Evolutionary conservation across 139 green algal species (phyloP).

Genomic region (Astrephomene gubernaculifera): DNA sequence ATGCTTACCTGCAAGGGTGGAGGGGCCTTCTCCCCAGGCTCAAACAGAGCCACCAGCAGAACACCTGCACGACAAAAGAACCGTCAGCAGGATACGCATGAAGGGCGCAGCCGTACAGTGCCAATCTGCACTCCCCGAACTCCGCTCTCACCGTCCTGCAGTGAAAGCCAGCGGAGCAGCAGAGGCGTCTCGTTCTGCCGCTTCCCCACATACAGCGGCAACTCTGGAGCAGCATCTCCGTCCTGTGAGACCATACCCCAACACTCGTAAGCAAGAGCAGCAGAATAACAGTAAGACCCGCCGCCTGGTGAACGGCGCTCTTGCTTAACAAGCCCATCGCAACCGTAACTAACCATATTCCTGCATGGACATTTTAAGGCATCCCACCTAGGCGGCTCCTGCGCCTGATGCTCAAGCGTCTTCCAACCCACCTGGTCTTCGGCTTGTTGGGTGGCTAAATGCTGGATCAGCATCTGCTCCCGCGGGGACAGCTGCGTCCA

Average conservation of each 20-base stretch:
- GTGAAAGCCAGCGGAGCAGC: not conserved
- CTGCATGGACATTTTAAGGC: too few relatives aligned
- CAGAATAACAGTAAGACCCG: too few relatives aligned
- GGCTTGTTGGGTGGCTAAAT: conserved; percentile 28
- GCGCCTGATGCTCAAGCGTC: too few relatives aligned
- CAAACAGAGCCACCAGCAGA: conserved; percentile 1
- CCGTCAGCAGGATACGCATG: too few relatives aligned
- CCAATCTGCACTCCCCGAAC: not conserved
- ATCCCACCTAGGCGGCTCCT: too few relatives aligned
- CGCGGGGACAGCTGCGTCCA: conserved; percentile 35
- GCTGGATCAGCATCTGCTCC: conserved; percentile 54
- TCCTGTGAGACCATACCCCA: too few relatives aligned
- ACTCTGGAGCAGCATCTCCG: not conserved
- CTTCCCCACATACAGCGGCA: conserved; percentile 2
- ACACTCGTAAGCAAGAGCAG: too few relatives aligned
- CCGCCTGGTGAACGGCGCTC: too few relatives aligned
- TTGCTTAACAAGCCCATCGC: too few relatives aligned
- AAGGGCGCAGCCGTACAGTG: not conserved
- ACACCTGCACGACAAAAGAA: conserved; percentile 16
- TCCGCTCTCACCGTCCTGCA: not conserved
- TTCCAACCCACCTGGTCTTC: not conserved
- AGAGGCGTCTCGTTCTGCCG: conserved; percentile 25
- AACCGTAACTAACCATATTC: too few relatives aligned
- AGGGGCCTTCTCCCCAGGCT: not conserved
- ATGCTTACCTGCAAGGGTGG: conserved; percentile 1